A percentile compares a stretch with the other conserved stretches of the same genome.
Conservation (phyloP, 441 rosid genomes). For the Hura crepitans region DNA sequence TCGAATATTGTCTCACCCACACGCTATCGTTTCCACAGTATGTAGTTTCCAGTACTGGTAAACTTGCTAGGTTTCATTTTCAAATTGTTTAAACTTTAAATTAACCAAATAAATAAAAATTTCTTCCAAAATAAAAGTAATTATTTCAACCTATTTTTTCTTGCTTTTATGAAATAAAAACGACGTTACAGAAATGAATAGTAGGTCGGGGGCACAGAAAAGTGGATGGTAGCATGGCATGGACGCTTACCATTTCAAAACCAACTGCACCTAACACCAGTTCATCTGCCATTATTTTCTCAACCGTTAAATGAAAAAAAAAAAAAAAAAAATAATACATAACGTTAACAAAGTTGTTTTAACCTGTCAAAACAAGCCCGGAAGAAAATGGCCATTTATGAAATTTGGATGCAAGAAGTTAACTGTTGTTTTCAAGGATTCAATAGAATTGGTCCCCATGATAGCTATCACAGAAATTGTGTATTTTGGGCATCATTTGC, state of each 20-base stretch:
- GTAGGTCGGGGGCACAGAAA: not conserved
- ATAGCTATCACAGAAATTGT: not conserved
- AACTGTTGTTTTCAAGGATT: slow-evolving; percentile 28
- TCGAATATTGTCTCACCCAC: too few species aligned
- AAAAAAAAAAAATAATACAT: not conserved
- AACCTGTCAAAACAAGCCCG: not conserved
- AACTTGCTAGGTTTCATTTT: too few species aligned
- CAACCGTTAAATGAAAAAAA: slow-evolving; percentile 15
- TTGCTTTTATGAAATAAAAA: too few species aligned
- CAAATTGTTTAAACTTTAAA: too few species aligned
- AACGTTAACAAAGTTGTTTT: slow-evolving; percentile 7
- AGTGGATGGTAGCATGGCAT: not conserved
- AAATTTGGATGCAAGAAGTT: slow-evolving; percentile 18
- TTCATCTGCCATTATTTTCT: slow-evolving; percentile 14
- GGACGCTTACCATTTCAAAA: slow-evolving; percentile 8
- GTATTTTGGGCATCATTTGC: not conserved
- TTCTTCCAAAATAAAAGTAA: too few species aligned
- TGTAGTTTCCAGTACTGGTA: too few species aligned
- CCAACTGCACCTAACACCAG: slow-evolving; percentile 28
- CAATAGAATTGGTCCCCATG: slow-evolving; percentile 20
- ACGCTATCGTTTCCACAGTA: too few species aligned
- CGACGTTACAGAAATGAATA: not conserved
- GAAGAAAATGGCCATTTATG: slow-evolving; percentile 13
- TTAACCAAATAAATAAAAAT: too few species aligned
- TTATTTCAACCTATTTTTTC: not conserved